Evolutionary conservation across 441 rosid species (phyloP), one percentile per base, ranked within the genome.

Genomic region (Mallotus japonicus): DNA sequence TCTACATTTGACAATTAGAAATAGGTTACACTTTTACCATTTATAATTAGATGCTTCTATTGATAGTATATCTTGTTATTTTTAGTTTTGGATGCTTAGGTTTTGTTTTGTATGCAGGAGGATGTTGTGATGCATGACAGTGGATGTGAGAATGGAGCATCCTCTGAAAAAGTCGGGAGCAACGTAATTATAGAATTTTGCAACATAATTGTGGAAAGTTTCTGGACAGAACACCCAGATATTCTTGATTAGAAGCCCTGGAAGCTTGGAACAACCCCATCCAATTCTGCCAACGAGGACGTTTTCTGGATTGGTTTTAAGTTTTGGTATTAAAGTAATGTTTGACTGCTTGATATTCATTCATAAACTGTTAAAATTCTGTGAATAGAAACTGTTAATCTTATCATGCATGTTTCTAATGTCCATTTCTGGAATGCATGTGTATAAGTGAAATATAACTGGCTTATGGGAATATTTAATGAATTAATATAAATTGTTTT

Each of bases 161-260:
- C 74, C 37, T 22, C 17, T 34, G 74, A 15, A 61, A 74, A 82
- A 68, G n/a, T 28, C 62, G 13, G 64, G 64, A 79, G 76, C n/a
- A 77, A 77, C 68, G 86, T 87, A 64, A 71, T 82, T 2, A 72
- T 85, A 46, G 81, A 86, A n/a, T 83, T 91, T 76, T 86, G 88
- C 70, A 87, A 89, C 65, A 87, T 89, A 73, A 90, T 92, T 67
- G 96, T 87, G 65, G 77, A 65, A 15, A 75, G 83, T 76, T 88
- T 92, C 65, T 95, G 96, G 97, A 78, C 86, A 72, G 82, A 77
- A 72, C 83, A 88, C 79, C 79, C 87, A 14, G 69, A 76, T 71
- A 82, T 95, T 71, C 87, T 91, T 62, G 81, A 42, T 70, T 77
- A 77, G 42, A 50, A 72, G 73, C 73, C 19, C n/a, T 0, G 32